Evolutionary conservation across 1,139 yeast genomes (phyloP), one percentile per base, ranked within the genome.

Genomic region (Lodderomyces pseudojiufengensis): DNA sequence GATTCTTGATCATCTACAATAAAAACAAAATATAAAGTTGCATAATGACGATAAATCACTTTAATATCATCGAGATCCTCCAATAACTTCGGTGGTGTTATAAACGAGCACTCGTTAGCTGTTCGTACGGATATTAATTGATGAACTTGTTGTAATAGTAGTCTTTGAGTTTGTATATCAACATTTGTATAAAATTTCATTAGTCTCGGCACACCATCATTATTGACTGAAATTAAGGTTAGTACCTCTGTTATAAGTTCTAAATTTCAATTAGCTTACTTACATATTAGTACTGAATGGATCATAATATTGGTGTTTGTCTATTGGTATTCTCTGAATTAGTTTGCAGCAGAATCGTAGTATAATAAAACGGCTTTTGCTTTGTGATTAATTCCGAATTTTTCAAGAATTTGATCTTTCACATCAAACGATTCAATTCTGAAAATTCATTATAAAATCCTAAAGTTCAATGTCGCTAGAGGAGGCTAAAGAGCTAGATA

Each of bases 1-100:
- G 92, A 80, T 57, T 92, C 99, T 55, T 88, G 96, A 46, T 85
- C 95, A 59, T 94, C 98, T 9, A 90, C 97, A 28, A 94, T 80
- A 55, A 94, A 88, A 24, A 94, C 96, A 63, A 92, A 92, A 59
- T 86, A 92, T 21, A 92, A 66, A 0, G 98, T 90, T 12, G 98
- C 97, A 54, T 90, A 92, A 53, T 88, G 95, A 43, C 97, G 73
- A 61, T 92, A 92, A 24, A 92, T 90, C 40, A 92, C 95, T 43
- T 88, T 82, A 45, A 92, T 85, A 43, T 82, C 90, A 13, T 82
- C 85, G 44, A 80, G 64, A 32, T 80, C 87, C 40, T 80, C 86
- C 29, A 85, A 62, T 36, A 85, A 61, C 14, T 86, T 79, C 3
- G 95, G 92, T 2, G 90, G 87, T 0, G 92, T 82, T 24, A 86